Percentiles rank a stretch among this genome's conserved stretches.
phyloP scores from a whole-genome alignment of 805 yeast genomes.

The Candida silvatica region DNA sequence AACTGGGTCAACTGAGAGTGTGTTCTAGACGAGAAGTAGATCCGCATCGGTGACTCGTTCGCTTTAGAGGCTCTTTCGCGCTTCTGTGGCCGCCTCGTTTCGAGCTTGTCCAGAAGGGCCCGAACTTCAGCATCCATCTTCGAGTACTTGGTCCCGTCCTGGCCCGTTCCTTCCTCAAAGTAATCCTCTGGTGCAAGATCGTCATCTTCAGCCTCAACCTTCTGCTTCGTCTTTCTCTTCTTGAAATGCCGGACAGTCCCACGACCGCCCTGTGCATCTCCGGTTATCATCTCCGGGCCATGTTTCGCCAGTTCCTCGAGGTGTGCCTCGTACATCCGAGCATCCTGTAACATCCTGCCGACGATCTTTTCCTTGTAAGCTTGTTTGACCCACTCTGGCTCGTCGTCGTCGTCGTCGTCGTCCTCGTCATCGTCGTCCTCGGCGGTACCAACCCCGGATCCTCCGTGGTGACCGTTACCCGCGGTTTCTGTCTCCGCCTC shows the following conservation, averaged over 20 bases:
- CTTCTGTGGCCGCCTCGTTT: constrained; percentile 6
- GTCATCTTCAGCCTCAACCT: constrained; percentile 5
- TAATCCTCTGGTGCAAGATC: constrained; percentile 24
- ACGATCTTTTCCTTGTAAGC: constrained; percentile 26
- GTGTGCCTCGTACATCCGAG: constrained; percentile 32
- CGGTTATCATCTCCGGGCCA: constrained; percentile 14
- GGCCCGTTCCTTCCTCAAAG: constrained; percentile 17
- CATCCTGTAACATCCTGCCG: constrained; percentile 18
- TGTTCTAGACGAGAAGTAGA: constrained; percentile 76
- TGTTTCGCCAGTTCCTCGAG: constrained; percentile 27
- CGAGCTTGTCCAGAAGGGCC: constrained; percentile 35
- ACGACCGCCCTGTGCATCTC: constrained; percentile 16
- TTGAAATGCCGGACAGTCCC: constrained; percentile 11
- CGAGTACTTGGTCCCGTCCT: constrained; percentile 18
- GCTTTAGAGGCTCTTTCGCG: constrained; percentile 5
- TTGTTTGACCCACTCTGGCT: constrained; percentile 32
- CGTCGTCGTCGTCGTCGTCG: constrained; percentile 29
- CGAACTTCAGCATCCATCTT: constrained; percentile 39
- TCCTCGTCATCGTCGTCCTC: constrained; percentile 14
- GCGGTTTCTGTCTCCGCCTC: constrained; percentile 9
- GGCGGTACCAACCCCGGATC: no score
- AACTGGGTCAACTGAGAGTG: constrained; percentile 86
- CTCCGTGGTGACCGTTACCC: constrained; percentile 5
- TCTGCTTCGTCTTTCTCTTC: constrained; percentile 8
- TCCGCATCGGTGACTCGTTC: constrained; percentile 33